These are phyloP conservation scores for Suhomyces anneliseae DNA, from an alignment of 1,139 yeast genomes.

Conservation along the genomic window DNA sequence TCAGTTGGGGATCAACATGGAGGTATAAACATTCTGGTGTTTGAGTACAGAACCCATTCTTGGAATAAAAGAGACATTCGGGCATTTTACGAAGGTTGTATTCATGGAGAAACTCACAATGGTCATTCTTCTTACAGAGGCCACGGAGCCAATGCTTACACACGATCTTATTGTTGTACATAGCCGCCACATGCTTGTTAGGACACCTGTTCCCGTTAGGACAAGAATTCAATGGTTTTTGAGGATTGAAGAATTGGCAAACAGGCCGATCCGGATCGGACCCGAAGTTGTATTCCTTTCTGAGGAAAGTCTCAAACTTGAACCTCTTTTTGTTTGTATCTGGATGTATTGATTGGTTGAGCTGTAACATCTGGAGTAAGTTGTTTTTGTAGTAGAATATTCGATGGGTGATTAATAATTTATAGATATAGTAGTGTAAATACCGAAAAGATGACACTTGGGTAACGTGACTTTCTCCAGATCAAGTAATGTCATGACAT, in stretches of 20 bases:
- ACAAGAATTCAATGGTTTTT: slow-evolving; percentile 62
- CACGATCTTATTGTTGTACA: slow-evolving; percentile 79
- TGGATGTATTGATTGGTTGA: slow-evolving; percentile 46
- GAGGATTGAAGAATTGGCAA: slow-evolving; percentile 70
- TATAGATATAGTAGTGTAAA: too few relatives aligned
- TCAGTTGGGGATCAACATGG: slow-evolving; percentile 87
- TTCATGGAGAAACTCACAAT: slow-evolving; percentile 95
- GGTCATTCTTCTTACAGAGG: slow-evolving; percentile 92
- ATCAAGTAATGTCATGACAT: too few relatives aligned
- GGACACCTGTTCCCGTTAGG: slow-evolving; percentile 86
- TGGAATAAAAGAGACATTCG: slow-evolving; percentile 84
- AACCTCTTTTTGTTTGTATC: slow-evolving; percentile 49
- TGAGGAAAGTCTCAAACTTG: slow-evolving; percentile 81
- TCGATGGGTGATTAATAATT: not conserved
- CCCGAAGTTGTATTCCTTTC: slow-evolving; percentile 79
- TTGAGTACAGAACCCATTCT: slow-evolving; percentile 92
- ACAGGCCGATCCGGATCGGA: slow-evolving; percentile 89
- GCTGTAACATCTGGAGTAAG: slow-evolving; percentile 26
- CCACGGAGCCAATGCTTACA: slow-evolving; percentile 99
- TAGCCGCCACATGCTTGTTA: slow-evolving; percentile 81
- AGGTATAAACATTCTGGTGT: slow-evolving; percentile 91
- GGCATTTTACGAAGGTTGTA: slow-evolving; percentile 95
- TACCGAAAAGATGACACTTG: too few relatives aligned
- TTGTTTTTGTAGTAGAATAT: slow-evolving; percentile 3
- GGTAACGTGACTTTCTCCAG: too few relatives aligned